Conservation (phyloP, 495 filamentous ascomycete species). For the Aspergillus nidulans region DNA sequence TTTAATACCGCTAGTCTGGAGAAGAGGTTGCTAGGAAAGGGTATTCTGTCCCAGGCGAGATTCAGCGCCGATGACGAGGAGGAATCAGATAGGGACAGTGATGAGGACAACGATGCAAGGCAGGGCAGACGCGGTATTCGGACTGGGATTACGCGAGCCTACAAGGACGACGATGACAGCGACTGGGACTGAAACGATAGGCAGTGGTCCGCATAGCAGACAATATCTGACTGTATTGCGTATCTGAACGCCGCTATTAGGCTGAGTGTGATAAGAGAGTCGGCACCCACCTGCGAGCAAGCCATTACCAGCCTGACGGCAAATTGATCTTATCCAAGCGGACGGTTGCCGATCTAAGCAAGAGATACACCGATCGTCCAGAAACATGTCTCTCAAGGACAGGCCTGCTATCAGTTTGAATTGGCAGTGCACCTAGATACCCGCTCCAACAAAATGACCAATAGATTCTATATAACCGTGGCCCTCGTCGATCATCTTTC, state of each 20-base stretch:
- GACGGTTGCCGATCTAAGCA: background rate
- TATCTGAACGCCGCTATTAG: too few species aligned
- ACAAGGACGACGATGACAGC: constrained; percentile 44
- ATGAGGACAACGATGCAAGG: constrained; percentile 32
- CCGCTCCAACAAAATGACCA: background rate
- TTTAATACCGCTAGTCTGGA: constrained; percentile 64
- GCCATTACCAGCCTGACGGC: too few species aligned
- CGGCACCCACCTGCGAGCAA: background rate
- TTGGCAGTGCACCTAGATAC: background rate
- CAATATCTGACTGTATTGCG: too few species aligned
- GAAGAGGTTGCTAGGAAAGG: constrained; percentile 53
- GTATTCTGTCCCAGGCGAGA: constrained; percentile 56
- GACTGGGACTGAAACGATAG: constrained; percentile 58
- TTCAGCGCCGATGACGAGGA: constrained; percentile 39
- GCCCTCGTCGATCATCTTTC: background rate
- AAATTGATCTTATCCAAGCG: background rate
- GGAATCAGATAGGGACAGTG: constrained; percentile 28
- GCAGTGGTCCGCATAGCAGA: too few species aligned
- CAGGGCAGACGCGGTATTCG: constrained; percentile 51
- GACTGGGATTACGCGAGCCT: constrained; percentile 23
- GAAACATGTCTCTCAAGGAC: background rate
- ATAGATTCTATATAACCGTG: background rate
- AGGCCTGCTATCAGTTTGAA: background rate
- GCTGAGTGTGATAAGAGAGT: background rate
- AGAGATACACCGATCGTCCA: background rate